Base-by-base conservation (phyloP, 1,284 basidiomycete species). In the Cryptococcus sp. region DNA sequence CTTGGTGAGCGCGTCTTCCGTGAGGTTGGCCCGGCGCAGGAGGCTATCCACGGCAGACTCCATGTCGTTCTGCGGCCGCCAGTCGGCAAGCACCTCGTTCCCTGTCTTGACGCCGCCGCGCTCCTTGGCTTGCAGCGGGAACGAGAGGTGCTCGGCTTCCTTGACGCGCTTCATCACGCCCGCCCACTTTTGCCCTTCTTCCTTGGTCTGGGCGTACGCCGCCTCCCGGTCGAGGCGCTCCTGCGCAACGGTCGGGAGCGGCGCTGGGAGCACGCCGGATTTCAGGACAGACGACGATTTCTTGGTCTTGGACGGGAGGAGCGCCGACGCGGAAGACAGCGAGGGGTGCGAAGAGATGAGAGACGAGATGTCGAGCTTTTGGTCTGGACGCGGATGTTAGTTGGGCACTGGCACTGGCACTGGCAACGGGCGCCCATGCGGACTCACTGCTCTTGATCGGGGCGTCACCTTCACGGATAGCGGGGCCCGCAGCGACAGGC, bases 161-260 rank as follows among this genome's bases (percentile, higher is more conserved):
- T 86, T 85, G 61, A 94, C 89, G 28, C 84, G 82, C 75, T 88
- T 88, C 86, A 96, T 97, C 2, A 91, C 89, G 9, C 85, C 85
- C 46, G 85, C 85, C 95, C 95, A 98, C 78, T 95, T 96, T 63
- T 90, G 85, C 2, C 95, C 88, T 73, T 98, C 94, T 64, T 85
- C 84, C 70, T 91, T 91, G 3, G 93, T 96, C 74, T 88, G 84
- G 68, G 93, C 89, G 74, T 97, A 97, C 0, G 95, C 96, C 3
- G 92, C 95, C 71, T 92, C 86, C 45, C 95, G 86, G 68, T 97
- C 93, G 1, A 98, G 78, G 46, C 89, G 86, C 62, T 97, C 93
- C 73, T 97, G 91, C 0, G 86, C 84, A 36, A 91, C 83, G 24
- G 86, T 85, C 2, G 92, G 91, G 1, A 98, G 80, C 0, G 96